phyloP scores from a whole-genome alignment of 768 basidiomycete species.

The Pulveroboletus sp. region DNA sequence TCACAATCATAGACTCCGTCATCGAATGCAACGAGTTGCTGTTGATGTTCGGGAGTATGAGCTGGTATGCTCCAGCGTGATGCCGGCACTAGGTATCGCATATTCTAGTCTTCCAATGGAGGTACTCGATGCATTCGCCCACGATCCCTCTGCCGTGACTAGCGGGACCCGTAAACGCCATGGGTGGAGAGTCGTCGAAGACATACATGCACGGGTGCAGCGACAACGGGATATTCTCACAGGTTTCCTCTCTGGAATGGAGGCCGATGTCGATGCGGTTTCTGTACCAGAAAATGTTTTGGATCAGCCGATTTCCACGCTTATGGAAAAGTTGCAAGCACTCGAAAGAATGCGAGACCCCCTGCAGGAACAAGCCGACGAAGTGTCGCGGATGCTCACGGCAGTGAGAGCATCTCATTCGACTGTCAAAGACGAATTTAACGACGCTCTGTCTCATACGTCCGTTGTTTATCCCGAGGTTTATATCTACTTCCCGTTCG shows the following conservation, averaged over 20 bases:
- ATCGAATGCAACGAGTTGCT: conserved; percentile 65
- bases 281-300: conserved; percentile 41
- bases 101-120: conserved; percentile 57
- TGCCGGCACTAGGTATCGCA: conserved; percentile 45
- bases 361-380: conserved; percentile 45
- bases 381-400: conserved; percentile 47
- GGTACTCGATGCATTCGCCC: conserved; percentile 69
- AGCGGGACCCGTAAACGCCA: conserved; percentile 56
- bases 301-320: conserved; percentile 50
- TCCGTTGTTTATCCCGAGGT: conserved; percentile 82
- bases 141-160: conserved; percentile 76
- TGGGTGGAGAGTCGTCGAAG: conserved; percentile 75
- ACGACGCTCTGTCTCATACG: conserved; percentile 60
- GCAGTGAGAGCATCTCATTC: conserved; percentile 55
- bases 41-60: conserved; percentile 66
- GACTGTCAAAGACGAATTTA: conserved; percentile 62
- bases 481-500: conserved; percentile 12
- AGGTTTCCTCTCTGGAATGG: conserved; percentile 39
- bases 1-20: conserved; percentile 68
- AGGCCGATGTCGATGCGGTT: conserved; percentile 1
- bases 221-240: conserved; percentile 58
- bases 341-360: conserved; percentile 47
- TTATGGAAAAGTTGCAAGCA: conserved; percentile 47
- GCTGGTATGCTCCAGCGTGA: conserved; percentile 49
- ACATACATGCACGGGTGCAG: conserved; percentile 61